phyloP scores from a whole-genome alignment of 345 rosid genomes.

The Nasturtium officinale region DNA sequence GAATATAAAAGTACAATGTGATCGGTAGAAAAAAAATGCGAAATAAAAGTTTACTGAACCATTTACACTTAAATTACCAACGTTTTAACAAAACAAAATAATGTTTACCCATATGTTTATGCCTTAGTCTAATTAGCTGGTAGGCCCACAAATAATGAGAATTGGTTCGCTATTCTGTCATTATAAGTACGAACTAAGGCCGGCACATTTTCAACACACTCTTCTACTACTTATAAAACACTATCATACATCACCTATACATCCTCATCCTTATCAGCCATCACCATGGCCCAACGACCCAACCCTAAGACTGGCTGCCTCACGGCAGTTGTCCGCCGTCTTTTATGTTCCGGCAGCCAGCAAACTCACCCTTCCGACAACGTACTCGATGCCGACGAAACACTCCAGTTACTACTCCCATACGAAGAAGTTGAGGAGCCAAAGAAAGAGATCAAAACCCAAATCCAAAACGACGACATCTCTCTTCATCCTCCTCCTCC shows the following conservation, averaged over 20 bases:
- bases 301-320: constrained; percentile 65
- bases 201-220: constrained; percentile 10
- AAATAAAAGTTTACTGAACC: neutral
- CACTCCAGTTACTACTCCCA: constrained; percentile 37
- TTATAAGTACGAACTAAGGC: constrained; percentile 17
- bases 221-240: constrained; percentile 23
- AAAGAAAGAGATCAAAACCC: constrained; percentile 32
- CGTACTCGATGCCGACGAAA: constrained; percentile 33
- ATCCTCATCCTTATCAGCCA: neutral
- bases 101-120: neutral
- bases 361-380: constrained; percentile 71
- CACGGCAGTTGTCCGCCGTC: constrained; percentile 55
- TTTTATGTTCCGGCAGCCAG: constrained; percentile 68
- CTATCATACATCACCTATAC: neutral
- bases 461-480: constrained; percentile 36
- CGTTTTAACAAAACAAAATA: neutral
- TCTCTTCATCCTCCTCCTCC: constrained; percentile 22
- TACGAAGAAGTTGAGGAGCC: constrained; percentile 32
- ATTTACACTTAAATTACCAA: neutral
- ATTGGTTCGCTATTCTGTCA: neutral
- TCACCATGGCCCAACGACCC: constrained; percentile 44
- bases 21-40: neutral
- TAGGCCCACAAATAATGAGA: constrained; percentile 22
- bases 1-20: neutral
- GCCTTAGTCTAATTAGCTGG: neutral